Percentiles rank a stretch among this genome's conserved stretches.
Conservation (phyloP, 768 basidiomycete genomes). For the Termitomyces bulborhizus region DNA sequence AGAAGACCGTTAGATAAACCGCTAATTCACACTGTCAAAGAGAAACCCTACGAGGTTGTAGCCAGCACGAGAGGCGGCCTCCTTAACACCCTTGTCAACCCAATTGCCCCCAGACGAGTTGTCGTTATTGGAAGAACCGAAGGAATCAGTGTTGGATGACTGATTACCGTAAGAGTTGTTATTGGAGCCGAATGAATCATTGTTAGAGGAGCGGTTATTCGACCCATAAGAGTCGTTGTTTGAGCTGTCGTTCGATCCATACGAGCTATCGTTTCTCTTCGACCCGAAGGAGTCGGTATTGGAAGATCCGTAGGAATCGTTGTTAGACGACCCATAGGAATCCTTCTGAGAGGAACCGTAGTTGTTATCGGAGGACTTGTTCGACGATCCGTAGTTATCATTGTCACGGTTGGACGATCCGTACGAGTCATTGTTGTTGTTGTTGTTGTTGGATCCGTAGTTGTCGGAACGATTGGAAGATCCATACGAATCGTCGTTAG, state of each 20-base stretch:
- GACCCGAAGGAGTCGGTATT: constrained; percentile 19
- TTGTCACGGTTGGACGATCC: constrained; percentile 14
- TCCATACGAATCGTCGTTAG: constrained; percentile 5
- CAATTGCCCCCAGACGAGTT: constrained; percentile 15
- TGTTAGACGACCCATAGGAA: constrained; percentile 10
- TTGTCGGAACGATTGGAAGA: constrained; percentile 11
- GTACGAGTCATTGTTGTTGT: constrained; percentile 10
- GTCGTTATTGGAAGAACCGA: constrained; percentile 18
- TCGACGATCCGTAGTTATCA: constrained; percentile 22
- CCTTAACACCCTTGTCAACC: constrained; percentile 28
- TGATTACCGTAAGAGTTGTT: constrained; percentile 8
- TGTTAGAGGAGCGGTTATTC: constrained; percentile 4
- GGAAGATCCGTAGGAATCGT: constrained; percentile 1
- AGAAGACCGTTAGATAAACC: background rate
- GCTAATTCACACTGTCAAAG: background rate
- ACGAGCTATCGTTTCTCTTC: constrained; percentile 11
- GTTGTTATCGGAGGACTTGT: constrained; percentile 17
- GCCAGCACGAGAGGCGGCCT: constrained; percentile 33
- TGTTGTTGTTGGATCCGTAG: background rate
- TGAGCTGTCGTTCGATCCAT: constrained; percentile 5
- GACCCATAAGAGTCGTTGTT: background rate
- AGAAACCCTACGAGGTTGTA: constrained; percentile 30
- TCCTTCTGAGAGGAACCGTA: constrained; percentile 19
- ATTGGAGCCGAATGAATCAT: background rate
- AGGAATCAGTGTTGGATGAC: constrained; percentile 4